phyloP scores from a whole-genome alignment of 148 eudicot genomes.

The Camellia sinensis region DNA sequence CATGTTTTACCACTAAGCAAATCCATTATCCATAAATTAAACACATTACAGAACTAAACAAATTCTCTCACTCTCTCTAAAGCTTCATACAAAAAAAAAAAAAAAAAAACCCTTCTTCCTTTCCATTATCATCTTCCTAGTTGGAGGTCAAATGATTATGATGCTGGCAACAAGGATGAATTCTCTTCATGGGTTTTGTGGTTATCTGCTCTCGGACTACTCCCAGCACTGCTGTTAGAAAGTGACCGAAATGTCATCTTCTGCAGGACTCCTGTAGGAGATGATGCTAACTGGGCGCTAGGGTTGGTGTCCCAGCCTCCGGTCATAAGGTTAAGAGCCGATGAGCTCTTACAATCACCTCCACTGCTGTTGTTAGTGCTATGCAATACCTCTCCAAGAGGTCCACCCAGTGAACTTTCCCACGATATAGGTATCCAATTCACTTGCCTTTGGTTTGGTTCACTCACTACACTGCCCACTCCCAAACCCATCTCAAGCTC shows the following conservation, averaged over 20 bases:
- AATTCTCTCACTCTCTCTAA: background rate
- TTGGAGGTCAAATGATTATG: no score
- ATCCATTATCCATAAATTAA: background rate
- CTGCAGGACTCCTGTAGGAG: constrained; percentile 60
- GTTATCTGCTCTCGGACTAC: constrained; percentile 41
- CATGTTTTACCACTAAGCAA: background rate
- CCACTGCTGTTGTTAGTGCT: constrained; percentile 29
- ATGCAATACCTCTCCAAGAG: constrained; percentile 67
- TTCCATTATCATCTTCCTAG: no score
- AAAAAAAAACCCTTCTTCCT: constrained; percentile 8
- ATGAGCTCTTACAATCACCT: constrained; percentile 24
- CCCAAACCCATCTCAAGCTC: constrained; percentile 54
- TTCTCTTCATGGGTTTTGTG: background rate
- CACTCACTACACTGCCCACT: constrained; percentile 26
- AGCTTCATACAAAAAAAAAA: background rate
- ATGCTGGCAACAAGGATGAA: no score
- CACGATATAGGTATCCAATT: constrained; percentile 57
- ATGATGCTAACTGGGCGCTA: constrained; percentile 24
- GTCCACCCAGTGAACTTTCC: constrained; percentile 68
- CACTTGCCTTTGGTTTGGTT: constrained; percentile 25
- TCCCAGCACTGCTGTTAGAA: constrained; percentile 62
- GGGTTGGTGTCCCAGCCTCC: constrained; percentile 37
- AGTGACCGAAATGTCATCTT: constrained; percentile 40
- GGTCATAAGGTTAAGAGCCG: constrained; percentile 34
- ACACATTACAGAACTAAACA: background rate